Evolutionary conservation across 106 monocot genomes (phyloP), one percentile per base, ranked within the genome.

Genomic region (Agapanthus africanus): DNA sequence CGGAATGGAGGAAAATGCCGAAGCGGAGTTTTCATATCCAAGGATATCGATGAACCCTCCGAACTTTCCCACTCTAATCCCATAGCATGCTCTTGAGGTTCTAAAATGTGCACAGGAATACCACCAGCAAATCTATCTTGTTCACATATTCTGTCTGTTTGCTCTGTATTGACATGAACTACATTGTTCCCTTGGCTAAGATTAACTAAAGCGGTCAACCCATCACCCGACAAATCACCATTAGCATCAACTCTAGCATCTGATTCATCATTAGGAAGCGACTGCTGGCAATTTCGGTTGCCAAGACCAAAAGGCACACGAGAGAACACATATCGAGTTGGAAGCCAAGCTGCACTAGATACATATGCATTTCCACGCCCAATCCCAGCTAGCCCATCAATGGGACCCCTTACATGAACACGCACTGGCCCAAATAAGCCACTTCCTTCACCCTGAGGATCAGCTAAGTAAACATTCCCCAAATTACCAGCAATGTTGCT

Each of bases 341-440:
- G 90, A 73, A 79, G 84, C 90, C 87, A 99, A 72, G 88, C 89
- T 34, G 92, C 72, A 60, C 78, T 82, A 68, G 84, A 36, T 25
- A 79, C 78, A 78, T 77, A 80, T 70, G 89, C 77, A n/a, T 77
- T 80, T 67, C 97, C 97, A 57, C 97, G 72, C 23, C 99, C 99
- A 60, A 99, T 87, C 50, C 92, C 99, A 70, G 92, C 99, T 72
- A 99, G 92, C 19, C 93, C 99, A 76, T 99, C 99, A 74, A 87
- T 83, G 26, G 86, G 72, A 10, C 93, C 93, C 69, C 93, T 82
- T 22, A 87, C 86, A 73, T 89, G 87, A 59, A 85, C 87, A 39
- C 93, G 84, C 52, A 78, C 85, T 61, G 99, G 82, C 59, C 76
- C 81, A 74, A 80, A 82, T 49, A 76, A 46, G 21, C 82, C 81